Base-by-base conservation (phyloP, 305 asterid genomes). In the Solanum hybrid region DNA sequence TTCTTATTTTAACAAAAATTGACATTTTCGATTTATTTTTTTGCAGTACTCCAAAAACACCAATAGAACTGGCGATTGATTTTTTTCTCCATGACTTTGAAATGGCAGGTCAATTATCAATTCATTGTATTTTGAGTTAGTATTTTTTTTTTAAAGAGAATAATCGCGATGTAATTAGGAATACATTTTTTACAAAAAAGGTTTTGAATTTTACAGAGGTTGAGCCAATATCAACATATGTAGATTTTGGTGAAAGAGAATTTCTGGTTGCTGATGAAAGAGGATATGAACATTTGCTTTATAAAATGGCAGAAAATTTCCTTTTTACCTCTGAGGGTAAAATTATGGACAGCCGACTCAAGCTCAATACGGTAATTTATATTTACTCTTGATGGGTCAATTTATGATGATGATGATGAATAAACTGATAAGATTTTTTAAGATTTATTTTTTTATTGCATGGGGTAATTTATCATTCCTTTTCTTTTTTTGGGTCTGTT, bases 61-160 rank as follows among this genome's bases (percentile, higher is more conserved):
- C 99, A n/a, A 94, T 97, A 34, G 99, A 97, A 93, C 94, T 96
- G 92, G 99, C 99, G 31, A 97, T 97, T 90, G 99, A 97, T 95
- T 97, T 97, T 91, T 95, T 97, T 89, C 97, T 97, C 73, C 98
- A 97, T 80, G 98, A 97, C 93, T 97, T 97, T 93, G 99, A 97
- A 93, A 96, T 97, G 99, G 98, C 99, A 93, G 99, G 99, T 96
- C 75, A 92, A 24, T 27, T 36, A 36, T 82, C 65, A 31, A 34
- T 34, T 34, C 12, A 7, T 31, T 17, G 26, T 31, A 76, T 37
- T 76, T n/a, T 76, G 81, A 31, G 38, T n/a, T n/a, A 31, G 57
- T 41, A 41, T 39, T 12, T 11, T 34, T 78, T 78, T 33, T 8
- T 77, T 31, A 4, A 10, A 33, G 29, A 34, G 5, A 34, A 22